Conservation (phyloP, 768 basidiomycete species). For the Leccinum subgranulosum region DNA sequence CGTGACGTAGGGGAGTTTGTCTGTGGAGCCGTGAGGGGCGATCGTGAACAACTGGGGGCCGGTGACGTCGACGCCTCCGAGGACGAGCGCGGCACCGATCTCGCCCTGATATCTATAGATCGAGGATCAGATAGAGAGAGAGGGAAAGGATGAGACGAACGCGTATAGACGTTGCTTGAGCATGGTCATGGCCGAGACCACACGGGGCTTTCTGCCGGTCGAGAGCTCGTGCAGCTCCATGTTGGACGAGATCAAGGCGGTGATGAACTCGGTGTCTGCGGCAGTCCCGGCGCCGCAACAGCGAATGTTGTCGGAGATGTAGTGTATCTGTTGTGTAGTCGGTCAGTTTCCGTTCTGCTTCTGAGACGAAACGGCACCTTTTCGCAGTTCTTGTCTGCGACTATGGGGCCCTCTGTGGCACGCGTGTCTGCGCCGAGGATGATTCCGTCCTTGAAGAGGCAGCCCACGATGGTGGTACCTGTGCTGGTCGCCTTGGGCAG, state of each 20-base stretch:
- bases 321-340: constrained; percentile 74
- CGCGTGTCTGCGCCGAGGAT: constrained; percentile 95
- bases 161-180: constrained; percentile 92
- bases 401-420: constrained; percentile 91
- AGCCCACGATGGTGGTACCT: constrained; percentile 97
- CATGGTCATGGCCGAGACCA: constrained; percentile 99
- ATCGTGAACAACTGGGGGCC: constrained; percentile 96
- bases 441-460: constrained; percentile 88
- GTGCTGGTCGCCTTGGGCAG: constrained; percentile 86
- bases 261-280: constrained; percentile 96
- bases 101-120: constrained; percentile 81
- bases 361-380: constrained; percentile 56
- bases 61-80: constrained; percentile 93
- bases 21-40: constrained; percentile 94
- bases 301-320: constrained; percentile 89
- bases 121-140: background rate
- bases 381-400: constrained; percentile 99
- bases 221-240: constrained; percentile 91
- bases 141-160: constrained; percentile 38
- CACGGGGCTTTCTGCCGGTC: constrained; percentile 86
- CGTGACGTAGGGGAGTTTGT: constrained; percentile 98
- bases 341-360: background rate
- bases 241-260: constrained; percentile 93
- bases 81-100: constrained; percentile 91
- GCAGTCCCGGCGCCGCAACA: constrained; percentile 99